Conservation (phyloP, 495 filamentous ascomycete species). For the Xanthoparmelia taractica region DNA sequence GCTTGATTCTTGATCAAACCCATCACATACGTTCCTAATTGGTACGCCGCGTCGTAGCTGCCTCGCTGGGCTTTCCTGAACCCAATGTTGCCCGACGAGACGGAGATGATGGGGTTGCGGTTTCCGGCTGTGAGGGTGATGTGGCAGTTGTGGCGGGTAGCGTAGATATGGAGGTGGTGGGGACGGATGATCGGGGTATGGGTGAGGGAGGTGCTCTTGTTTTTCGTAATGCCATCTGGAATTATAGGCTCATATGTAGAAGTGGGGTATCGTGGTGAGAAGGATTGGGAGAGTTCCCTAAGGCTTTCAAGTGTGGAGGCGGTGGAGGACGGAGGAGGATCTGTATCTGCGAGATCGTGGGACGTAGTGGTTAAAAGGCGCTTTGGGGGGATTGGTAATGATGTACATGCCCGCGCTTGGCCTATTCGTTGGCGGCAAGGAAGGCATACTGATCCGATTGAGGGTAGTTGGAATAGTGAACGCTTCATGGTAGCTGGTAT, state of each 20-base stretch:
- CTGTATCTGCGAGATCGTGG: conserved; percentile 5
- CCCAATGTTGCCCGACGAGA: conserved; percentile 74
- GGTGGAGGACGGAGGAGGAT: conserved; percentile 5
- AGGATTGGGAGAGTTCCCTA: background rate
- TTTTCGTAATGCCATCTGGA: background rate
- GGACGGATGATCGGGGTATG: conserved; percentile 40
- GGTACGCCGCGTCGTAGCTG: conserved; percentile 88
- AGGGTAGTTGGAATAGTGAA: conserved; percentile 7
- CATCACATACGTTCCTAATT: conserved; percentile 71
- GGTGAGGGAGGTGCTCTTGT: conserved; percentile 23
- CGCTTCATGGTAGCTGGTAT: conserved; percentile 7
- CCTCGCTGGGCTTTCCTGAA: conserved; percentile 73
- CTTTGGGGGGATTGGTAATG: background rate
- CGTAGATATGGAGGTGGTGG: conserved; percentile 80
- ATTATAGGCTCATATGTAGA: background rate
- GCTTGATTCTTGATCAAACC: conserved; percentile 69
- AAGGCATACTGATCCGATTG: conserved; percentile 11
- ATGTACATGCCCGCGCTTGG: background rate
- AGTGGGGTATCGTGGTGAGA: background rate
- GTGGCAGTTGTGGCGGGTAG: conserved; percentile 86
- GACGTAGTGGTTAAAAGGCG: conserved; percentile 14
- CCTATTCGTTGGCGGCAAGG: conserved; percentile 8
- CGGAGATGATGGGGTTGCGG: conserved; percentile 62
- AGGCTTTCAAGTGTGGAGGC: conserved; percentile 8
- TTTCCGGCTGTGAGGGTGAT: conserved; percentile 79